A percentile compares a stretch with the other conserved stretches of the same genome.
Conservation (phyloP, 164 flowering plant species). For the Paratinospora sagittata region DNA sequence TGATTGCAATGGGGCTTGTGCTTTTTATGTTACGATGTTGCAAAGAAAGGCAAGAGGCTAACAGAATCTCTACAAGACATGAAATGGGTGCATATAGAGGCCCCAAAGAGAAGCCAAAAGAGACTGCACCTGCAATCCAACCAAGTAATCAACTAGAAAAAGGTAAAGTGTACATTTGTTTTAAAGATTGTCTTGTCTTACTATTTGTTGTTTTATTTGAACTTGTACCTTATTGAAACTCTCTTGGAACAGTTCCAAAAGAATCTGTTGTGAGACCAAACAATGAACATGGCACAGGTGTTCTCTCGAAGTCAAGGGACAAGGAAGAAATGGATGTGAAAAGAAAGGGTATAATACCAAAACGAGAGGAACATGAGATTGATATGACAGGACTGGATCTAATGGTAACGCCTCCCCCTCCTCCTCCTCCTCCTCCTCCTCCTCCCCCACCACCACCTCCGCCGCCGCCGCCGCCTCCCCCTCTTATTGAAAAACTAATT, state of each 20-base stretch:
- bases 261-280: slow-evolving; percentile 28
- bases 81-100: slow-evolving; percentile 16
- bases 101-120: slow-evolving; percentile 23
- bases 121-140: slow-evolving; percentile 21
- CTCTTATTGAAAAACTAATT: slow-evolving; percentile 30
- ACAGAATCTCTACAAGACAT: slow-evolving; percentile 21
- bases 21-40: slow-evolving; percentile 31
- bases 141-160: slow-evolving; percentile 24
- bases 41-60: slow-evolving; percentile 24
- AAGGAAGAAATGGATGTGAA: slow-evolving; percentile 9
- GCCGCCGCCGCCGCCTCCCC: slow-evolving; percentile 13
- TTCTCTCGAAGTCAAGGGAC: slow-evolving; percentile 15
- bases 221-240: not conserved
- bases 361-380: slow-evolving; percentile 22
- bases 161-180: slow-evolving; percentile 26
- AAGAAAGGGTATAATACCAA: slow-evolving; percentile 10
- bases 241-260: slow-evolving; percentile 15
- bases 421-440: not conserved
- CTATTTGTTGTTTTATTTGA: not conserved
- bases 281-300: slow-evolving; percentile 22
- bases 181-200: not conserved
- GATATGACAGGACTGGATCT: slow-evolving; percentile 20
- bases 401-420: slow-evolving; percentile 12
- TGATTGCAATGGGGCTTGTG: slow-evolving; percentile 31
- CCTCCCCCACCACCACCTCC: slow-evolving; percentile 7